Evolutionary conservation across 2,329 filamentous ascomycete genomes (phyloP), one percentile per base, ranked within the genome.

Genomic region (Pseudogymnoascus sp.): DNA sequence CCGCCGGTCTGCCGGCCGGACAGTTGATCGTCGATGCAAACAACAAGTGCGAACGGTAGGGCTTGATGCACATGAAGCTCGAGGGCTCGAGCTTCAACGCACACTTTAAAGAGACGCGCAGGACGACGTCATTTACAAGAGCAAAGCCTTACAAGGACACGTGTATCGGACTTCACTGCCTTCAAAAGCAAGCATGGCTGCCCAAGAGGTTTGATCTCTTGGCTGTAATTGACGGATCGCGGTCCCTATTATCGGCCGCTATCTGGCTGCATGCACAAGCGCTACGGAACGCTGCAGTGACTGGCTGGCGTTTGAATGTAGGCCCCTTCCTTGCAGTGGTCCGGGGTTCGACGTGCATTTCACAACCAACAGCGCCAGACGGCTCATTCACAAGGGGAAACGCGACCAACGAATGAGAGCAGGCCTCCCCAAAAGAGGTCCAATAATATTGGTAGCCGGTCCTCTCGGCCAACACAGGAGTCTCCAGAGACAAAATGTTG

Each of bases 1-100:
- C 48, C 48, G 48, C 48, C 29, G 48, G 48, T 29, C n/a, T 9
- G 48, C 29, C 29, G 48, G 48, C 29, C 4, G 29, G 48, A 55
- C 48, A 35, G 48, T 55, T 55, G 48, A 55, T 55, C 48, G 48
- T 55, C 48, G 48, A 55, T 55, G 48, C 48, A 33, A 55, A 55
- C 48, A 55, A 55, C 27, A 55, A 55, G 48, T 55, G 29, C 48
- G 48, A 55, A 33, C 29, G 48, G 48, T 55, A 55, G 48, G 48
- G 48, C 48, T 55, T 55, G 48, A 17, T 55, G 48, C 48, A 55
- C 48, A 55, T 55, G 48, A 55, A 55, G 48, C 27, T 55, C 44
- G 27, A 55, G 44, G 3, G 3, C 44, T 55, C n/a, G 48, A 55
- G 48, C 48, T 55, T 55, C 48, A 55, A 55, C 48, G 48, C 48